These are phyloP conservation scores for Ogataea trehaloabstinens DNA, from an alignment of 805 yeast species.

Conservation along the genomic window DNA sequence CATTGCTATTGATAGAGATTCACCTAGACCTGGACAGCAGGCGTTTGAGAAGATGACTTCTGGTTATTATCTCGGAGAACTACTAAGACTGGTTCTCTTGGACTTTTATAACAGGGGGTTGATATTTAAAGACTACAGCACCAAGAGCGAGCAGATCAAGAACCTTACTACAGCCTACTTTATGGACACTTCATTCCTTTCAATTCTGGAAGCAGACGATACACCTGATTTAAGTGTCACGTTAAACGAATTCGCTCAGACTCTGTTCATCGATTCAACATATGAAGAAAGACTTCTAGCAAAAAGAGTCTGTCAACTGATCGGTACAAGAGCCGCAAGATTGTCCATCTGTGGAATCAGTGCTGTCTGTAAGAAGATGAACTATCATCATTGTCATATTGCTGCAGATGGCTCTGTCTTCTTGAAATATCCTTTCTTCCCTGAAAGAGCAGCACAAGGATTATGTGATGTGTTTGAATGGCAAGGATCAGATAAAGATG, in stretches of 20 bases:
- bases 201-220: conserved; percentile 86
- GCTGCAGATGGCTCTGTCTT: conserved; percentile 98
- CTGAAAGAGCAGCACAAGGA: conserved; percentile 89
- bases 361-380: conserved; percentile 90
- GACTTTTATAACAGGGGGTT: conserved; percentile 67
- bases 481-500: conserved; percentile 42
- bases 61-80: conserved; percentile 94
- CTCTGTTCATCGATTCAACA: conserved; percentile 65
- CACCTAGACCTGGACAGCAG: conserved; percentile 98
- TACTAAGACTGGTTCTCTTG: conserved; percentile 74
- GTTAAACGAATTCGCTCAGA: conserved; percentile 58
- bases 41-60: conserved; percentile 97
- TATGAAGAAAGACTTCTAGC: conserved; percentile 80
- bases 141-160: conserved; percentile 53
- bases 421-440: conserved; percentile 92
- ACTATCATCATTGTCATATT: conserved; percentile 72
- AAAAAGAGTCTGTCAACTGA: conserved; percentile 78
- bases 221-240: conserved; percentile 81
- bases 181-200: conserved; percentile 88
- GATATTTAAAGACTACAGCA: conserved; percentile 56
- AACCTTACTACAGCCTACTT: conserved; percentile 64
- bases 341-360: conserved; percentile 95
- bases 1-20: conserved; percentile 72
- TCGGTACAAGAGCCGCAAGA: conserved; percentile 94
- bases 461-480: conserved; percentile 90